Percentiles rank a stretch among this genome's conserved stretches.
phyloP scores from a whole-genome alignment of 495 filamentous ascomycete genomes.

The Tuber melanosporum region DNA sequence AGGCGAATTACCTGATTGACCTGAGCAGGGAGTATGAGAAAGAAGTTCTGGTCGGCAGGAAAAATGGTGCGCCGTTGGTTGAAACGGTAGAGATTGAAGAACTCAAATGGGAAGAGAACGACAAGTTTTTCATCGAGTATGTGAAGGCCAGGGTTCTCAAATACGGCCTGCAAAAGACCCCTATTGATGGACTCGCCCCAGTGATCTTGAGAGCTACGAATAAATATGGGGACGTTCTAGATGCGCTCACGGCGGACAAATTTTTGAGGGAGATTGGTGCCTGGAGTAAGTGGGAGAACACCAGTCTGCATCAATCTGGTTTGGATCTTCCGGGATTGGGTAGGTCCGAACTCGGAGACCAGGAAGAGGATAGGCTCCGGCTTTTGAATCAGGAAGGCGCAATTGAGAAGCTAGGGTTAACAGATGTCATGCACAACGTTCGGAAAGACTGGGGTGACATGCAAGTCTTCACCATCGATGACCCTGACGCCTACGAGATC shows the following conservation, averaged over 20 bases:
- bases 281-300: conserved; percentile 73
- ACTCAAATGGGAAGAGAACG: conserved; percentile 45
- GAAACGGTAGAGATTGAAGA: conserved; percentile 45
- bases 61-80: conserved; percentile 46
- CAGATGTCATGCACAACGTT: conserved; percentile 54
- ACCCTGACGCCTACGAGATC: conserved; percentile 62
- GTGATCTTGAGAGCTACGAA: conserved; percentile 64
- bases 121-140: conserved; percentile 60
- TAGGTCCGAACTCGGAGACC: conserved; percentile 43
- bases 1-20: conserved; percentile 60
- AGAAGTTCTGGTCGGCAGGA: conserved; percentile 51
- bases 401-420: conserved; percentile 38
- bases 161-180: conserved; percentile 47
- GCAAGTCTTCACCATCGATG: conserved; percentile 80
- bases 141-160: conserved; percentile 62
- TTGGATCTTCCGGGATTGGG: conserved; percentile 57
- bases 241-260: conserved; percentile 53
- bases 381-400: conserved; percentile 25
- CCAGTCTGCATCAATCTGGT: conserved; percentile 54
- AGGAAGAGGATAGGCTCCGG: conserved; percentile 40
- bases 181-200: conserved; percentile 57
- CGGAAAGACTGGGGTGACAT: conserved; percentile 65
- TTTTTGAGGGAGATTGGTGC: conserved; percentile 84
- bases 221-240: conserved; percentile 60
- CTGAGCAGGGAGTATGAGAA: conserved; percentile 58